Evolutionary conservation across 2,329 filamentous ascomycete genomes (phyloP).

Genomic region (Didymella keratinophila): DNA sequence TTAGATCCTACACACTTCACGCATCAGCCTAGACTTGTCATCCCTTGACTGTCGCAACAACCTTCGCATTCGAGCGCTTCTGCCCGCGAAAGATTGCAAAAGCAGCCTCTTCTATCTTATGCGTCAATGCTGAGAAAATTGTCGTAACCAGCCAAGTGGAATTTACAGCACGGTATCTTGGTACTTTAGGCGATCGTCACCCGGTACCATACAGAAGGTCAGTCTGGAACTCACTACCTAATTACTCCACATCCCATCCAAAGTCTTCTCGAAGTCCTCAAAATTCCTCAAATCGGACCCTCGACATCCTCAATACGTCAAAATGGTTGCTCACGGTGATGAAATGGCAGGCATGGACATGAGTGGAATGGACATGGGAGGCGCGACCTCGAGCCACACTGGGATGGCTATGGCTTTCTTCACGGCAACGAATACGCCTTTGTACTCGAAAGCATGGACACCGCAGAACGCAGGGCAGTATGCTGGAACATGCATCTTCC

Average conservation of each 20-base stretch:
- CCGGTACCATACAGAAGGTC: slow-evolving; percentile 23
- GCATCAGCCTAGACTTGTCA: slow-evolving; percentile 44
- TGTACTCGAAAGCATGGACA: slow-evolving; percentile 76
- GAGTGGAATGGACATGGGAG: slow-evolving; percentile 30
- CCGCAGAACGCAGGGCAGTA: slow-evolving; percentile 75
- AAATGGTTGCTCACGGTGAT: slow-evolving; percentile 42
- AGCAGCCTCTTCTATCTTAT: slow-evolving; percentile 20
- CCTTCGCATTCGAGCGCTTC: slow-evolving; percentile 37
- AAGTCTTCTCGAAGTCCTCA: neutral
- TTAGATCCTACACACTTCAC: slow-evolving; percentile 34
- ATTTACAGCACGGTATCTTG: slow-evolving; percentile 11
- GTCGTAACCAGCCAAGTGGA: slow-evolving; percentile 29
- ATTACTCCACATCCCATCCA: slow-evolving; percentile 7
- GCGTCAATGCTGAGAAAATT: slow-evolving; percentile 39
- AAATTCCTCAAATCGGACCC: neutral
- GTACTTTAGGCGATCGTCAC: slow-evolving; percentile 31
- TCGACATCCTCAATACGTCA: slow-evolving; percentile 7
- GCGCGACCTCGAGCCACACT: slow-evolving; percentile 29
- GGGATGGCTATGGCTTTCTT: slow-evolving; percentile 71
- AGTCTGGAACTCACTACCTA: slow-evolving; percentile 45
- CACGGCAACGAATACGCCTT: slow-evolving; percentile 66
- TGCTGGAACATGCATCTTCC: slow-evolving; percentile 90
- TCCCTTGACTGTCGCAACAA: slow-evolving; percentile 46
- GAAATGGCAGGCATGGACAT: slow-evolving; percentile 33
- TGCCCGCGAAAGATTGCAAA: slow-evolving; percentile 24